Base-by-base conservation (phyloP, 1,284 basidiomycete species). In the Heterobasidion occidentale region DNA sequence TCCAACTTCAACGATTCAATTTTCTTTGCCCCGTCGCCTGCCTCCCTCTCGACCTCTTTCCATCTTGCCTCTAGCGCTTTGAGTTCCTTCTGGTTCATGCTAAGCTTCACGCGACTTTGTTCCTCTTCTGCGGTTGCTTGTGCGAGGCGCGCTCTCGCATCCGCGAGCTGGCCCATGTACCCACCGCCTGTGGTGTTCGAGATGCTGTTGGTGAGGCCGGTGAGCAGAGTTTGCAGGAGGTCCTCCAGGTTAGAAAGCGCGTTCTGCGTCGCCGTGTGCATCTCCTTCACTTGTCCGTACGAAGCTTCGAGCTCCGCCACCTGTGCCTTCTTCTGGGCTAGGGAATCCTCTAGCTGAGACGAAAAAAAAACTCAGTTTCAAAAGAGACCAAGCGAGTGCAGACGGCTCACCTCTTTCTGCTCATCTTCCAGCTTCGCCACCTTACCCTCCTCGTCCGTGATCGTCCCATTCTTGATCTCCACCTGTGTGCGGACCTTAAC, bases 131-230 rank as follows among this genome's bases (percentile, higher is more conserved):
- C 88, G 7, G 80, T 76, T 0, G 88, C 88, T 48, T 91, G 86
- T 0, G 92, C 84, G 1, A 90, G 75, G 9, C 85, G 82, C 1
- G 83, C 83, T 61, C 86, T 85, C 0, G 94, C 92, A n/a, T 92
- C 88, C 2, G 94, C 92, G 33, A 99, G 81, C 68, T 98, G 94
- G 34, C 95, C 97, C 83, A 98, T 89, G 71, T 98, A 99, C 0
- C 95, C 95, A 9, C 95, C 94, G 9, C 93, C 89, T 4, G 84
- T 80, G 45, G 77, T 78, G 44, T 78, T 81, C 7, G 84, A 84
- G 1, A 90, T 65, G 48, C 61, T 27, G 2, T 11, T 64, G 8
- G 81, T 88, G 17, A 99, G 83, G 51, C 97, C 97, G 0, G 96
- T 99, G 46, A 96, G 79, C 9, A 99, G 82, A 0, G 92, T 94